phyloP scores from a whole-genome alignment of 305 asterid species.

The Rubia tinctorum region DNA sequence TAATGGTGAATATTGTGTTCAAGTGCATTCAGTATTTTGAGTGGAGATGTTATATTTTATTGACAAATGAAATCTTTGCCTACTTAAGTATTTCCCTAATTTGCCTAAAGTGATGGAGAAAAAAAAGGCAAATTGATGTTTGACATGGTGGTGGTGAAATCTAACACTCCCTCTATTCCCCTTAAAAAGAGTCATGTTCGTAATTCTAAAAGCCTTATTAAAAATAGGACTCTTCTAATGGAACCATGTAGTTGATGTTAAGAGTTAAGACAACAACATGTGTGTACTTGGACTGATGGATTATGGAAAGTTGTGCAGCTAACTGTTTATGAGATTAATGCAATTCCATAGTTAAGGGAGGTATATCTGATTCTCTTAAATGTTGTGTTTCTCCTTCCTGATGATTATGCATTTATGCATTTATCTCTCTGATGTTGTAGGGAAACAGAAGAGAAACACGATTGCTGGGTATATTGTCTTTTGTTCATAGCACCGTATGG shows the following conservation, averaged over 20 bases:
- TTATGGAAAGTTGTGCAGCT: not conserved
- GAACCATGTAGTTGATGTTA: not conserved
- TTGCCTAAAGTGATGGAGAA: not conserved
- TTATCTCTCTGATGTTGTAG: conserved; percentile 35
- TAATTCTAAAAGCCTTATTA: not conserved
- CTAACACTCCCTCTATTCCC: no score
- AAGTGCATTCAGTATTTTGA: not conserved
- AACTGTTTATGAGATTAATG: not conserved
- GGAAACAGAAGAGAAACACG: conserved; percentile 97
- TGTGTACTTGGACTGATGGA: not conserved
- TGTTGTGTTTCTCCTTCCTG: not conserved
- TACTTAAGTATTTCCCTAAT: not conserved
- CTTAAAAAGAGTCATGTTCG: not conserved
- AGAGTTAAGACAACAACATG: not conserved
- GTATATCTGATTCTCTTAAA: not conserved
- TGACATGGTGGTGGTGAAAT: not conserved
- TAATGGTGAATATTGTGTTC: not conserved
- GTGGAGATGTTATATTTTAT: no score
- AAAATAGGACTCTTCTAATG: not conserved
- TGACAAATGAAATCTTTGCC: no score
- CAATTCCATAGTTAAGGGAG: not conserved
- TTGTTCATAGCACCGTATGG: conserved; percentile 98
- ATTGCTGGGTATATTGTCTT: conserved; percentile 82
- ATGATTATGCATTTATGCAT: not conserved
- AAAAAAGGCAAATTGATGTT: not conserved